Base-by-base conservation (phyloP, 139 green algal species). In the Chlorokybus atmophyticus region DNA sequence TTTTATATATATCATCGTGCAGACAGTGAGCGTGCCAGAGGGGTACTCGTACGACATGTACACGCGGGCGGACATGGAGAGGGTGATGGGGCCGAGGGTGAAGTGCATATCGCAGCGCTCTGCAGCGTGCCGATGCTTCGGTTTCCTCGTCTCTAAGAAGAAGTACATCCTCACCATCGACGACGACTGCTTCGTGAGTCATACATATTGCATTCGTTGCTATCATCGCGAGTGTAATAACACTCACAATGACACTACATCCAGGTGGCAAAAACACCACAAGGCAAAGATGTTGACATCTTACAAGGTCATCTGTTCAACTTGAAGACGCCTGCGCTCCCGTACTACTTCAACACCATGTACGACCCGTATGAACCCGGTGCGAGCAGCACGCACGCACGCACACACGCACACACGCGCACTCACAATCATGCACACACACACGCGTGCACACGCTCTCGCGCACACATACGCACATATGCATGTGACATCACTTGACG, bases 311-410 rank as follows among this genome's bases (percentile, higher is more conserved):
- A 73, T 53, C 1, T 67, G 23, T 35, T 24, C 14, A 73, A 73
- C 6, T 26, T 73, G 17, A 29, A 30, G 14, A 62, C 62, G 2
- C 62, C 64, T 26, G 24, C 64, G 7, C 70, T 60, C n/a, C 64
- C 64, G 8, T 72, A 59, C 39, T 72, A 49, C 60, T 73, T 73
- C 35, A 73, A 73, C 59, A 73, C 64, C 5, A 29, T 73, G 29
- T 73, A 73, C 60, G 64, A 73, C 35, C 64, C 64, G 27, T 73
- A n/a, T n/a, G n/a, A n/a, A n/a, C n/a, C n/a, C n/a, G n/a, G n/a
- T n/a, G n/a, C n/a, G n/a, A n/a, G n/a, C n/a, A n/a, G n/a, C n/a
- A n/a, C n/a, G n/a, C n/a, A n/a, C n/a, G n/a, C n/a, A n/a, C n/a
- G n/a, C n/a, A n/a, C n/a, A n/a, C n/a, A n/a, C n/a, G n/a, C n/a